A percentile compares a stretch with the other conserved stretches of the same genome.
These are phyloP conservation scores for Backusella australiensis DNA, from an alignment of 192 early-diverging fungal species.

Conservation along the genomic window DNA sequence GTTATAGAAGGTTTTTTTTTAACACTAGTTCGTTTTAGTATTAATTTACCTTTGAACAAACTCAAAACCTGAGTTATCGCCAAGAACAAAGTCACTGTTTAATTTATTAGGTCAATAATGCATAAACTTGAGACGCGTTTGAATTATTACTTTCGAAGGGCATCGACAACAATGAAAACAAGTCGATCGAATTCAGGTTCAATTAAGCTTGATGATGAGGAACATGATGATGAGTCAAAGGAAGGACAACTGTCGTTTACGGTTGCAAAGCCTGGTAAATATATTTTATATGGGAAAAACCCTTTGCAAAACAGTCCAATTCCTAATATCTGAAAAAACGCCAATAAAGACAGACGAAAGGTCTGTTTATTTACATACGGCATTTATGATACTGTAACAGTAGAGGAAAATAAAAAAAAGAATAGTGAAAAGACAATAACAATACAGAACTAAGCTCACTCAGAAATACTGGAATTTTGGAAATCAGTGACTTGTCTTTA, in stretches of 20 bases:
- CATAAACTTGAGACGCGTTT: not conserved
- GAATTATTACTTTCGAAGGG: constrained; percentile 55
- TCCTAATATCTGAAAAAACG: constrained; percentile 56
- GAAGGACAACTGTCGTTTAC: constrained; percentile 31
- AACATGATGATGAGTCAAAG: not conserved
- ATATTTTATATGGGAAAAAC: constrained; percentile 78
- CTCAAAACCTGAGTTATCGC: constrained; percentile 59
- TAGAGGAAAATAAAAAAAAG: not conserved
- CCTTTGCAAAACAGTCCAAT: constrained; percentile 66
- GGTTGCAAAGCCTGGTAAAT: constrained; percentile 60
- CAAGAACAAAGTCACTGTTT: constrained; percentile 67
- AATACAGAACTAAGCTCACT: not conserved
- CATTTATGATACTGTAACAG: not conserved
- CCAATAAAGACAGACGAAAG: constrained; percentile 10
- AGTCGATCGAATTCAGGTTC: constrained; percentile 51
- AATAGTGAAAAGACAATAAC: not conserved
- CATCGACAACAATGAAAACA: constrained; percentile 74
- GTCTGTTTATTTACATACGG: not conserved
- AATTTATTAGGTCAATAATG: not conserved
- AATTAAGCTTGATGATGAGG: not conserved
- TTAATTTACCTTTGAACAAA: constrained; percentile 55
- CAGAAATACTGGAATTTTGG: not conserved
- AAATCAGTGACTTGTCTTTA: not conserved
- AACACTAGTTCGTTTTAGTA: not conserved
- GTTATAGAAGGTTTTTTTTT: not conserved